A percentile compares a stretch with the other conserved stretches of the same genome.
phyloP scores from a whole-genome alignment of 139 green algal species.

The Tetraselmis chui region DNA sequence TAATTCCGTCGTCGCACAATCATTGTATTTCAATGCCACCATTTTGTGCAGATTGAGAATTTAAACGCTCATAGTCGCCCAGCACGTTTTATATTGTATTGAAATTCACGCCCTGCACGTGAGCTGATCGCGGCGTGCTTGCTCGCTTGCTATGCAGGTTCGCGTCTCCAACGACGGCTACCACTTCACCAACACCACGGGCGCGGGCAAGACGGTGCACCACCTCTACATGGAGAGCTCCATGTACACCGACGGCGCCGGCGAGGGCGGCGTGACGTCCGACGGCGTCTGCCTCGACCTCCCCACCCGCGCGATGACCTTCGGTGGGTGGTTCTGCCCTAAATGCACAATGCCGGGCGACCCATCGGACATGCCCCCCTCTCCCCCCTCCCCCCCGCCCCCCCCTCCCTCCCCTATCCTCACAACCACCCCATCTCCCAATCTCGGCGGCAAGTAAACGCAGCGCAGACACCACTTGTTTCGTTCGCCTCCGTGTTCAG shows the following conservation, averaged over 20 bases:
- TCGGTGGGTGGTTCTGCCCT: constrained; percentile 27
- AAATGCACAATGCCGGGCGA: constrained; percentile 17
- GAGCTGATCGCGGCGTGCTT: too few species aligned
- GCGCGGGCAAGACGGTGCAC: constrained; percentile 15
- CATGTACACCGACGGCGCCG: constrained; percentile 15
- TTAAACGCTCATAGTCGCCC: too few species aligned
- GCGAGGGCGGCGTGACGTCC: constrained; percentile 15
- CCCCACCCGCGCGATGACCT: constrained; percentile 19
- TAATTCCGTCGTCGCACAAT: too few species aligned
- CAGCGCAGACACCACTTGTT: too few species aligned
- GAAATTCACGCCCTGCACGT: too few species aligned
- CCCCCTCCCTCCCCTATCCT: not conserved
- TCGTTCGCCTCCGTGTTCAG: too few species aligned
- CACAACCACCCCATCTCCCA: not conserved
- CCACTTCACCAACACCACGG: constrained; percentile 18
- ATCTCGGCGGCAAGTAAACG: too few species aligned
- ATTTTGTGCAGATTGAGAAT: too few species aligned
- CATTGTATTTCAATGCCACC: too few species aligned
- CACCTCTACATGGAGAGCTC: constrained; percentile 28
- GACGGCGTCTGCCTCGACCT: constrained; percentile 25
- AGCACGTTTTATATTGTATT: too few species aligned
- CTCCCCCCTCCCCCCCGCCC: constrained; percentile 7
- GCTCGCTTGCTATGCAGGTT: too few species aligned
- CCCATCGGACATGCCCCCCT: not conserved
- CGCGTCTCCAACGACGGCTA: constrained; percentile 19